A percentile compares a stretch with the other conserved stretches of the same genome.
Evolutionary conservation across 805 yeast genomes (phyloP).

Genomic region (Lachancea lanzarotensis): DNA sequence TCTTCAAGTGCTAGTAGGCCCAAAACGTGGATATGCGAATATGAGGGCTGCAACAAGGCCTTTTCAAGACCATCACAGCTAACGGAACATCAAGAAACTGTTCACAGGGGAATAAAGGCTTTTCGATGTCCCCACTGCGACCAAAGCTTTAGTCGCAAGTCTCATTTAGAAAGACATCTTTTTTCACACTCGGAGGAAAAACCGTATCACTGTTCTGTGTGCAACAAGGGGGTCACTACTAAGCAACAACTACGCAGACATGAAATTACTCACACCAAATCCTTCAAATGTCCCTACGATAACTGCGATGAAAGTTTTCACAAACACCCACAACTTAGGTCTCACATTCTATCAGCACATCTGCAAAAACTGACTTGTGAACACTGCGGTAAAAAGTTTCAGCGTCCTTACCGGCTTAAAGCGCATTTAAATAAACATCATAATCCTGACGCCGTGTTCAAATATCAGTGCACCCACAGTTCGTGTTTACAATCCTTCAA

Average conservation of each 20-base stretch:
- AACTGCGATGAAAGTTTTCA: constrained; percentile 64
- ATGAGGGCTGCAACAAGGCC: constrained; percentile 62
- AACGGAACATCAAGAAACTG: constrained; percentile 68
- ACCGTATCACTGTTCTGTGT: constrained; percentile 65
- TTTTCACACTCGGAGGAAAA: constrained; percentile 59
- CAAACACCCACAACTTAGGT: constrained; percentile 68
- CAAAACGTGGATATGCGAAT: constrained; percentile 58
- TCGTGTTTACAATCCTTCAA: constrained; percentile 56
- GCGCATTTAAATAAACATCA: constrained; percentile 66
- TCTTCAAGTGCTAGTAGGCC: constrained; percentile 32
- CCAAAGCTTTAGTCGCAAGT: constrained; percentile 61
- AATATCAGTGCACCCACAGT: constrained; percentile 53
- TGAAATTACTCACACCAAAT: constrained; percentile 68
- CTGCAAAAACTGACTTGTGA: constrained; percentile 46
- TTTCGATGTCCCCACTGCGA: constrained; percentile 62
- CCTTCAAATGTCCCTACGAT: constrained; percentile 54
- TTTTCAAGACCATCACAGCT: constrained; percentile 77
- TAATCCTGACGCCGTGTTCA: constrained; percentile 34
- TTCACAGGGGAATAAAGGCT: constrained; percentile 73
- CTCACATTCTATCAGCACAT: constrained; percentile 64
- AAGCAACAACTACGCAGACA: constrained; percentile 79
- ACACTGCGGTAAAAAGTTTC: constrained; percentile 58
- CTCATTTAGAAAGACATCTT: constrained; percentile 73
- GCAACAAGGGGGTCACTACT: constrained; percentile 79
- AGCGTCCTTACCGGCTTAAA: constrained; percentile 56